phyloP scores from a whole-genome alignment of 2,329 filamentous ascomycete genomes.

The Emmonsia crescens region DNA sequence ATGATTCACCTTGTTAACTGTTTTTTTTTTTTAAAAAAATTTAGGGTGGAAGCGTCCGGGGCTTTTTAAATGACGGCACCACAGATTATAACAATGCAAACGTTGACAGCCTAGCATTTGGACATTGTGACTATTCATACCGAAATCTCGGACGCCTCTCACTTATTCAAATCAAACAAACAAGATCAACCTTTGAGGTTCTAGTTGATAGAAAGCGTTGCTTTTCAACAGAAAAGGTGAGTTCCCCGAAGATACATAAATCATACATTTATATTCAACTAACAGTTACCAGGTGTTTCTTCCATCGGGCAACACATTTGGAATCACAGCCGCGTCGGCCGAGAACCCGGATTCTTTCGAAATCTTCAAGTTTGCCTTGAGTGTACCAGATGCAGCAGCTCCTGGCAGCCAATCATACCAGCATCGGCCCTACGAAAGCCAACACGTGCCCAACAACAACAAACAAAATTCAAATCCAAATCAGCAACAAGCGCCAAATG shows the following conservation, averaged over 20 bases:
- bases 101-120: slow-evolving; percentile 80
- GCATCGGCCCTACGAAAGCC: slow-evolving; percentile 12
- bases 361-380: slow-evolving; percentile 72
- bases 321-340: slow-evolving; percentile 75
- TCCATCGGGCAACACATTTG: slow-evolving; percentile 72
- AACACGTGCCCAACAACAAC: slow-evolving; percentile 17
- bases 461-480: slow-evolving; percentile 23
- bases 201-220: slow-evolving; percentile 69
- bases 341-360: slow-evolving; percentile 94
- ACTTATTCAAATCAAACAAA: slow-evolving; percentile 63
- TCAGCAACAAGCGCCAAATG: slow-evolving; percentile 21
- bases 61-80: slow-evolving; percentile 85
- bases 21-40: too few species aligned
- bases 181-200: slow-evolving; percentile 57
- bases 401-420: not conserved
- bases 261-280: slow-evolving; percentile 5
- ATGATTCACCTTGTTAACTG: not conserved
- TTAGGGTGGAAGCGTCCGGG: slow-evolving; percentile 61
- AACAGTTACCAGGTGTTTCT: slow-evolving; percentile 50
- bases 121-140: slow-evolving; percentile 82
- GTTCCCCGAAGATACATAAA: slow-evolving; percentile 2
- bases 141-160: slow-evolving; percentile 82
- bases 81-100: slow-evolving; percentile 67
- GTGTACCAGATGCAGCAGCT: slow-evolving; percentile 34
- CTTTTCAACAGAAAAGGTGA: slow-evolving; percentile 63